Percentiles rank a stretch among this genome's conserved stretches.
Conservation (phyloP, 495 filamentous ascomycete genomes). For the Aspergillus campestris region DNA sequence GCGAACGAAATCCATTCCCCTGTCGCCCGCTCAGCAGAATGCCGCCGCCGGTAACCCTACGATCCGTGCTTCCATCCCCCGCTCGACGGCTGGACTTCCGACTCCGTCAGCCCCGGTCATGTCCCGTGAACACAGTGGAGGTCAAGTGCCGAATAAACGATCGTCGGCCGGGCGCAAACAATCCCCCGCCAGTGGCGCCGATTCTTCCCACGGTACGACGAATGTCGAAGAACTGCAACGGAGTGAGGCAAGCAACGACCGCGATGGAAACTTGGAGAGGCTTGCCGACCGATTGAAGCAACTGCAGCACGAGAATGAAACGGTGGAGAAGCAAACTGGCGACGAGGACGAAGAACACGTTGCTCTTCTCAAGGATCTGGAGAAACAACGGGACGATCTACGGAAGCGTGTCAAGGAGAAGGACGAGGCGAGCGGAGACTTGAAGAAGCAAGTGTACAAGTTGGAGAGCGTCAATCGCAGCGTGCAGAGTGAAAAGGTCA, state of each 20-base stretch:
- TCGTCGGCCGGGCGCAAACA: conserved; percentile 63
- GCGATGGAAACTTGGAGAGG: conserved; percentile 39
- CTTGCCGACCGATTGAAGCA: conserved; percentile 64
- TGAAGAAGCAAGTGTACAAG: conserved; percentile 71
- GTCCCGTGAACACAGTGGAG: conserved; percentile 53
- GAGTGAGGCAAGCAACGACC: conserved; percentile 17
- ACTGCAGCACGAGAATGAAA: conserved; percentile 67
- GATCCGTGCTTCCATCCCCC: conserved; percentile 36
- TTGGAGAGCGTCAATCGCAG: conserved; percentile 74
- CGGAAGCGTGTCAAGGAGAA: conserved; percentile 70
- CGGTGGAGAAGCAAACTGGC: conserved; percentile 52
- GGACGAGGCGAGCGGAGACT: conserved; percentile 71
- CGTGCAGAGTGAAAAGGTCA: conserved; percentile 70
- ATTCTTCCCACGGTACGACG: conserved; percentile 19
- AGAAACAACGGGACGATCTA: conserved; percentile 62
- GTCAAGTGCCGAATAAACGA: conserved; percentile 51
- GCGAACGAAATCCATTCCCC: conserved; percentile 53
- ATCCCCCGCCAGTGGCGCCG: conserved; percentile 59
- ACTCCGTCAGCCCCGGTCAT: conserved; percentile 46
- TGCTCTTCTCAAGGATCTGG: conserved; percentile 47
- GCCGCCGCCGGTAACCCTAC: conserved; percentile 28
- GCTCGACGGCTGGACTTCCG: conserved; percentile 45
- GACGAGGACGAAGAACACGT: conserved; percentile 70
- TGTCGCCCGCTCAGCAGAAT: conserved; percentile 46
- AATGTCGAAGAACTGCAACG: conserved; percentile 33